A percentile compares a stretch with the other conserved stretches of the same genome.
Conservation (phyloP, 1,284 basidiomycete species). For the Phellopilus nigrolimitatus region DNA sequence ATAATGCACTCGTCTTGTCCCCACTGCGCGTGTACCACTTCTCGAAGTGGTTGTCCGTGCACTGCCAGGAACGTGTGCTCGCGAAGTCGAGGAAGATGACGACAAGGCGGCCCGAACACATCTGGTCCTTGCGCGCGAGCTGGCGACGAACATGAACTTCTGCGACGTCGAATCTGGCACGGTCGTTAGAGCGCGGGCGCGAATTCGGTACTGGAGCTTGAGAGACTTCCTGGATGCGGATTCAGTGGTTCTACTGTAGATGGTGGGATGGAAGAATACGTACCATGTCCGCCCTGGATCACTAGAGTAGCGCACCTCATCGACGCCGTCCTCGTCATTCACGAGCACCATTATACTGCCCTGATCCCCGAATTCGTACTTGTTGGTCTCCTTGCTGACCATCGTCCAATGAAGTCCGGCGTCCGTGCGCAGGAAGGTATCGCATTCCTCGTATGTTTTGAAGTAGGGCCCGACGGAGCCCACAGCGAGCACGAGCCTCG, state of each 20-base stretch:
- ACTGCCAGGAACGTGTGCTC: conserved; percentile 64
- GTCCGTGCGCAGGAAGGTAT: conserved; percentile 91
- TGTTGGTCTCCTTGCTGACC: conserved; percentile 75
- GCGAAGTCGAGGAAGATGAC: conserved; percentile 85
- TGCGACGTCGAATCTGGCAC: conserved; percentile 91
- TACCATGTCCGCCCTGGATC: conserved; percentile 85
- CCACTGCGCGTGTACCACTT: conserved; percentile 78
- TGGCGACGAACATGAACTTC: conserved; percentile 87
- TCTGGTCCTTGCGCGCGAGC: conserved; percentile 61
- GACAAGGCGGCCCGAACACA: conserved; percentile 60
- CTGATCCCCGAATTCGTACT: conserved; percentile 94
- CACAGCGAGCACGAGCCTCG: conserved; percentile 93
- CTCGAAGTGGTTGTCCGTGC: conserved; percentile 75
- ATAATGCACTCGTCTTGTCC: conserved; percentile 80
- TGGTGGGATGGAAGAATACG: conserved; percentile 25
- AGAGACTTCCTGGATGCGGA: conserved; percentile 57
- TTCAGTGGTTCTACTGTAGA: neutral
- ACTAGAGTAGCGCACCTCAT: conserved; percentile 76
- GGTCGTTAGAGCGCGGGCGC: conserved; percentile 75
- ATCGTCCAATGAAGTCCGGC: conserved; percentile 86
- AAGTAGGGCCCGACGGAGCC: conserved; percentile 79
- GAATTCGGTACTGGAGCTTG: conserved; percentile 66
- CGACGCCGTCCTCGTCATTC: conserved; percentile 82
- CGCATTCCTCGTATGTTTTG: conserved; percentile 80
- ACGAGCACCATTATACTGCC: conserved; percentile 83